phyloP scores from a whole-genome alignment of 495 filamentous ascomycete species.

The Hyaloscypha variabilis region DNA sequence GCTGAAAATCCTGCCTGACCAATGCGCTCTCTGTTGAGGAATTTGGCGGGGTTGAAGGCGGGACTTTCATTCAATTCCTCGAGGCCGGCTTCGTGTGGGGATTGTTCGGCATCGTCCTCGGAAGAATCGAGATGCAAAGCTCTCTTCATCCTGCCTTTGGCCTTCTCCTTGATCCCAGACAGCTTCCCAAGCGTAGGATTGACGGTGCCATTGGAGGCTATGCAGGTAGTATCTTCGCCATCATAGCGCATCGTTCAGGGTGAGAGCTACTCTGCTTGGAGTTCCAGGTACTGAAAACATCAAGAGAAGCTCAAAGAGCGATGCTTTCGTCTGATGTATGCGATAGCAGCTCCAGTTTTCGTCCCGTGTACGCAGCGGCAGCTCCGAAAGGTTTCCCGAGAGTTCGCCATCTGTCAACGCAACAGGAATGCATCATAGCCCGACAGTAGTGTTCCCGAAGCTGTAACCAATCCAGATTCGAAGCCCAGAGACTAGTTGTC shows the following conservation, averaged over 20 bases:
- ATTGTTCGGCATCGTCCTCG: neutral
- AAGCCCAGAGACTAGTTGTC: neutral
- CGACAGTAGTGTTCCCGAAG: neutral
- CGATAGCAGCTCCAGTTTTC: neutral
- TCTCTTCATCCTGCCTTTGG: slow-evolving; percentile 11
- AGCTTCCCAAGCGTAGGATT: neutral
- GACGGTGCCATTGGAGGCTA: neutral
- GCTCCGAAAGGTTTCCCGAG: neutral
- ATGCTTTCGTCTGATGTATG: neutral
- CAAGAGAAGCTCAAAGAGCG: neutral
- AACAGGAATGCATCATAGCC: neutral
- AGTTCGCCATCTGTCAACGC: neutral
- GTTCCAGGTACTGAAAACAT: neutral
- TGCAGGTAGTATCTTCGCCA: neutral
- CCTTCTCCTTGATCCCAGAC: neutral
- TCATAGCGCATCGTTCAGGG: neutral
- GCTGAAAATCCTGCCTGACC: slow-evolving; percentile 5
- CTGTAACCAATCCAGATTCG: neutral
- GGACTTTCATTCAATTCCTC: slow-evolving; percentile 21
- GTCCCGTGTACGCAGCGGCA: neutral
- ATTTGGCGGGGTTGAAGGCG: slow-evolving; percentile 23
- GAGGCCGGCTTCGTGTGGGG: neutral
- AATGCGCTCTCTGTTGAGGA: slow-evolving; percentile 16
- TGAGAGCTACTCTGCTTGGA: neutral
- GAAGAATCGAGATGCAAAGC: slow-evolving; percentile 3